Base-by-base conservation (phyloP, 306 rosid species). In the Herpetospermum pedunculosum region DNA sequence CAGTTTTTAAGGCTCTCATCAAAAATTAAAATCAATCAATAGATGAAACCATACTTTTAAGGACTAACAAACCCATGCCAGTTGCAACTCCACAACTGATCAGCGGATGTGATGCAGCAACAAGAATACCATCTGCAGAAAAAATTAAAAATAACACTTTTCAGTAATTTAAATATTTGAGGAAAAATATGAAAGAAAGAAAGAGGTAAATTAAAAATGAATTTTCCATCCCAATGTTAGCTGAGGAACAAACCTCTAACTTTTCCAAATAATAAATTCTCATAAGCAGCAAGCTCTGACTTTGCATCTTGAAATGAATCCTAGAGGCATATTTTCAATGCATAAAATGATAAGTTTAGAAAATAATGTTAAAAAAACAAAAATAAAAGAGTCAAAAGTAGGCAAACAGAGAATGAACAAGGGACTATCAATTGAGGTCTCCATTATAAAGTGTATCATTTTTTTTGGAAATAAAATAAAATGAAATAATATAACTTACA, bases 101-200 rank as follows among this genome's bases (percentile, higher is more conserved):
- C 77, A 89, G 38, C 5, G 98, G 98, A 79, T 88, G 86, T 57
- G 96, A 87, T 81, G 92, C 80, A 32, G 96, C 92, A 70, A 86
- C 78, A 63, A 76, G 73, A 77, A 88, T 72, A 58, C 96, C 90
- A 82, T 91, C 96, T 91, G 87, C 83, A 84, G 73, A 54, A 63
- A 79, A 77, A 67, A 23, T 49, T 49, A 16, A 43, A 60, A 71
- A n/a, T 7, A 63, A 72, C 58, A 60, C 6, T 12, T 26, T 54
- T 46, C 30, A 72, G 76, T 50, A 75, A 75, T 69, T 63, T 43
- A 15, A 67, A 29, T 50, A 43, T 8, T 29, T 1, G 55, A 57
- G 7, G 9, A 2, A 50, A 19, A 23, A 19, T n/a, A 21, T 4
- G 15, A 30, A 59, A 59, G 6, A 32, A 43, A 32, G 28, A 76